These are phyloP conservation scores for Sphagnum contortum DNA, from an alignment of 225 moss, liverwort and hornwort genomes.

Conservation along the genomic window DNA sequence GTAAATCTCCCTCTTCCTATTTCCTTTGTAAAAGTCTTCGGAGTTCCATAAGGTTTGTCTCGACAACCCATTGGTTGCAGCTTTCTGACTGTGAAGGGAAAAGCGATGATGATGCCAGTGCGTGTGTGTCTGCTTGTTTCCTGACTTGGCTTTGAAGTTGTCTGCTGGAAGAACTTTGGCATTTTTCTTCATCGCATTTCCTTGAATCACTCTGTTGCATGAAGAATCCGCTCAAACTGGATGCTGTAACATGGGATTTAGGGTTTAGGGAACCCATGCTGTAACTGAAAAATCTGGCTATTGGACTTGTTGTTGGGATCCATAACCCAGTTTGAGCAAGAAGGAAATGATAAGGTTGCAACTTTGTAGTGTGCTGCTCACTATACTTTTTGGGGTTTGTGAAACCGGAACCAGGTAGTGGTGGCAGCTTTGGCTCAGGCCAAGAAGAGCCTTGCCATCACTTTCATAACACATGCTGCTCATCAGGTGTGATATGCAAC, in stretches of 20 bases:
- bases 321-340: background rate
- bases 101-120: too few relatives aligned
- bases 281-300: background rate
- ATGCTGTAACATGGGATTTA: too few relatives aligned
- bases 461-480: conserved; percentile 75
- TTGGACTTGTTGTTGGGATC: background rate
- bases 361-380: too few relatives aligned
- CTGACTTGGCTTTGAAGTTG: too few relatives aligned
- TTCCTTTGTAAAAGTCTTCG: too few relatives aligned
- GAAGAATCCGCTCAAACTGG: too few relatives aligned
- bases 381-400: background rate
- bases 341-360: background rate
- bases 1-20: background rate
- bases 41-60: background rate
- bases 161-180: too few relatives aligned
- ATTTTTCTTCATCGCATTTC: too few relatives aligned
- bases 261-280: too few relatives aligned
- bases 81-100: background rate
- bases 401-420: conserved; percentile 27
- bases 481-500: conserved; percentile 31
- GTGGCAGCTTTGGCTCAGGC: conserved; percentile 35
- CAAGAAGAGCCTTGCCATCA: conserved; percentile 19
- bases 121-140: too few relatives aligned
- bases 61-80: background rate
- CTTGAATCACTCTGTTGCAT: too few relatives aligned